These are phyloP conservation scores for Gaeumannomyces sp. DNA, from an alignment of 2,329 filamentous ascomycete genomes.

Conservation along the genomic window DNA sequence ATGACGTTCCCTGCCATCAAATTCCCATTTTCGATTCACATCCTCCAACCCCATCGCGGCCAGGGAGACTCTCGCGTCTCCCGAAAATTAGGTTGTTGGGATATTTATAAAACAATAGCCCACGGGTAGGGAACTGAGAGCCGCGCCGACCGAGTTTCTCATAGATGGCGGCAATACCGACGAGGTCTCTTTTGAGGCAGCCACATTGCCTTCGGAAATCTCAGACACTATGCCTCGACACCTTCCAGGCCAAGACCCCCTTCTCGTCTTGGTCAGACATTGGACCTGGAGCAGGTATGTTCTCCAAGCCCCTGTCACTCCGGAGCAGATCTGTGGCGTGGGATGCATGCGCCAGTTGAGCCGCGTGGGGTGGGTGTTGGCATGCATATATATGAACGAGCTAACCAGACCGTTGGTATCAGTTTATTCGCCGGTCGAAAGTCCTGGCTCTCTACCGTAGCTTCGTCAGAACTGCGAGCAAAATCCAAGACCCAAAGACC, in stretches of 20 bases:
- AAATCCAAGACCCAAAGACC: conserved; percentile 44
- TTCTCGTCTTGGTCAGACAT: conserved; percentile 33
- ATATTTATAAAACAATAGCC: too few species aligned
- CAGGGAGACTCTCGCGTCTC: too few species aligned
- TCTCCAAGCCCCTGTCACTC: background rate
- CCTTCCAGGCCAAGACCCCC: background rate
- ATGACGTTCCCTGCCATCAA: background rate
- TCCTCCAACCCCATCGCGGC: background rate
- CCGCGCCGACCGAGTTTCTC: background rate
- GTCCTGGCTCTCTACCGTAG: conserved; percentile 52
- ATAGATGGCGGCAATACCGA: background rate
- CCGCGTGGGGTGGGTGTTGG: background rate
- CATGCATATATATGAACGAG: background rate
- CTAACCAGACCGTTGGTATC: background rate
- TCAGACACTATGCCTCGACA: conserved; percentile 4
- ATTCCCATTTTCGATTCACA: background rate
- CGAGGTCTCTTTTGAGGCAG: background rate
- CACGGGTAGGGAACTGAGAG: background rate
- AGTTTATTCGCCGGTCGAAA: conserved; percentile 55
- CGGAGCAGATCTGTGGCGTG: too few species aligned
- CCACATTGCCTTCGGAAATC: conserved; percentile 5
- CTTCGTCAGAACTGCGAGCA: conserved; percentile 48
- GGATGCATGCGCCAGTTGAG: background rate
- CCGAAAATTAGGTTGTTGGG: too few species aligned
- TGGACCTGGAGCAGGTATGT: conserved; percentile 55